A percentile compares a stretch with the other conserved stretches of the same genome.
These are phyloP conservation scores for Amylostereum areolatum DNA, from an alignment of 1,284 basidiomycete species.

Conservation along the genomic window DNA sequence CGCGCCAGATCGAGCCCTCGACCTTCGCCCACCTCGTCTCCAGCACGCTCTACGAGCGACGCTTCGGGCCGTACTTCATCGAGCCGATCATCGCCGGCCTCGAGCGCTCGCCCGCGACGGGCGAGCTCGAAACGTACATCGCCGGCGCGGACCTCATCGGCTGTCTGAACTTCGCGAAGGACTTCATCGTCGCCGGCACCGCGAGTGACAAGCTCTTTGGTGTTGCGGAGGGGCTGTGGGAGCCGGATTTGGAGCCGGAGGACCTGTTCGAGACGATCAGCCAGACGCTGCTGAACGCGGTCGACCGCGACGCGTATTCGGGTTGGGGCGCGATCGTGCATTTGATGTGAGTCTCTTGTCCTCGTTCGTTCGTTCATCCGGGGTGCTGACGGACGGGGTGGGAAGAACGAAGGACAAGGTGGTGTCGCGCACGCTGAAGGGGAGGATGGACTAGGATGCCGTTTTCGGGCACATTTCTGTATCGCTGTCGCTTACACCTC, in stretches of 20 bases:
- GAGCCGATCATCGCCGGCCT: constrained; percentile 96
- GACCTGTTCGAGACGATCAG: constrained; percentile 99
- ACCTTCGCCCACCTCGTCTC: constrained; percentile 96
- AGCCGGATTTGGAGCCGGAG: constrained; percentile 93
- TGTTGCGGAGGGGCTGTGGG: constrained; percentile 98
- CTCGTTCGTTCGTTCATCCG: constrained; percentile 6
- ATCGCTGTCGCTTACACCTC: too few species aligned
- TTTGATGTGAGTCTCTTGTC: constrained; percentile 72
- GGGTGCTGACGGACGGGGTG: constrained; percentile 2
- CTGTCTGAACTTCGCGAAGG: constrained; percentile 91
- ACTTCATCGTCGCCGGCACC: constrained; percentile 96
- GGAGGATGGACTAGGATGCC: constrained; percentile 77
- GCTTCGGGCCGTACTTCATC: constrained; percentile 96
- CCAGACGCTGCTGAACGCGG: constrained; percentile 91
- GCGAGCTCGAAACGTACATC: constrained; percentile 87
- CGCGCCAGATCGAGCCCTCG: constrained; percentile 93
- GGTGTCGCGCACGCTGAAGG: constrained; percentile 80
- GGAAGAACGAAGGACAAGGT: constrained; percentile 82
- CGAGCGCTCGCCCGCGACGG: constrained; percentile 61
- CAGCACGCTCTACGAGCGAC: constrained; percentile 94
- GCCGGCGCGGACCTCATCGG: constrained; percentile 96
- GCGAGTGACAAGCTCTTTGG: constrained; percentile 93
- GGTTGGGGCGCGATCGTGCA: constrained; percentile 97
- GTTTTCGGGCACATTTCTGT: too few species aligned
- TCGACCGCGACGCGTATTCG: constrained; percentile 94